Evolutionary conservation across 139 green algal species (phyloP).

Genomic region (Chlorella sp.): DNA sequence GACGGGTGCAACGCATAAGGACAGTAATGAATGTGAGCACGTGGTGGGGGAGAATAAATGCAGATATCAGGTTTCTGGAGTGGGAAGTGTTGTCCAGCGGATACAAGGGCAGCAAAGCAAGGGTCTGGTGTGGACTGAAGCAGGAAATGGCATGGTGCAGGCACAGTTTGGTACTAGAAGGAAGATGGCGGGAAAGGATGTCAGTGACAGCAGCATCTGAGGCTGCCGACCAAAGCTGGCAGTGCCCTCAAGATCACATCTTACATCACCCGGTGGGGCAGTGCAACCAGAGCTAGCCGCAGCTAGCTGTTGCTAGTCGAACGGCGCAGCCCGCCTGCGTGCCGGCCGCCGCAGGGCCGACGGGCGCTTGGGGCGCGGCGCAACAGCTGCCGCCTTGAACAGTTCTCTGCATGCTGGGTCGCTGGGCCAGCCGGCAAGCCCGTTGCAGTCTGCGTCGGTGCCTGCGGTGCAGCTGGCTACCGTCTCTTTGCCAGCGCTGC

Average conservation of each 20-base stretch:
- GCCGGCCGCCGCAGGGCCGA: neutral
- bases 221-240: no score
- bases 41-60: neutral
- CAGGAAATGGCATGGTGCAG: neutral
- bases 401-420: neutral
- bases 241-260: no score
- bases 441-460: neutral
- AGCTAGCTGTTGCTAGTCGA: neutral
- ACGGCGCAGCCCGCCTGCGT: no score
- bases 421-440: neutral
- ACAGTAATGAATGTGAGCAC: no score
- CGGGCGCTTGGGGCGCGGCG: neutral
- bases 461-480: neutral
- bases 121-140: neutral
- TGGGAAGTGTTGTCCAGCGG: neutral
- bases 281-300: neutral
- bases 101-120: neutral
- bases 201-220: neutral
- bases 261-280: neutral
- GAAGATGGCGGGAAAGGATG: neutral
- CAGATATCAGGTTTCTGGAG: neutral
- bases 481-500: neutral
- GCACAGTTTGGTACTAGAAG: neutral
- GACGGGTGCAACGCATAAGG: no score
- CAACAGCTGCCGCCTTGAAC: neutral